These are phyloP conservation scores for Linanthus parryae DNA, from an alignment of 148 eudicot genomes.

Conservation along the genomic window DNA sequence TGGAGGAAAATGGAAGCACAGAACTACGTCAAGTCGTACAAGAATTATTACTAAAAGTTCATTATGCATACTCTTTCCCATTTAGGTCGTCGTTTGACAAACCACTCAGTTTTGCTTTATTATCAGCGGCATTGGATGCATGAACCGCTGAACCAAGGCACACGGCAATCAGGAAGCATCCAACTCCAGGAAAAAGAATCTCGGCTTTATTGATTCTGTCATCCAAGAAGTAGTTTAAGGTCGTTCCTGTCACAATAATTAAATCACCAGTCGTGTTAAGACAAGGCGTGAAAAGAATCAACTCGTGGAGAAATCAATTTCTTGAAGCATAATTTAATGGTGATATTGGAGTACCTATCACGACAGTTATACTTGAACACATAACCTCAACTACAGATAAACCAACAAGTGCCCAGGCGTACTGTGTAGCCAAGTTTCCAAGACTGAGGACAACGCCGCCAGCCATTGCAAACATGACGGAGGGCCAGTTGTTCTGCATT, in stretches of 20 bases:
- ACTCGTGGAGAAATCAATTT: too few relatives aligned
- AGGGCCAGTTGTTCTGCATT: conserved; percentile 75
- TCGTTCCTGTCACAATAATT: conserved; percentile 52
- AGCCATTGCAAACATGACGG: conserved; percentile 70
- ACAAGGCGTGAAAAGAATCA: too few relatives aligned
- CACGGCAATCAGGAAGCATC: conserved; percentile 76
- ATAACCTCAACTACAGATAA: conserved; percentile 74
- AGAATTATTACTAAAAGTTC: too few relatives aligned
- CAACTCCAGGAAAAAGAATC: conserved; percentile 86
- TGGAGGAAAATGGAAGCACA: too few relatives aligned
- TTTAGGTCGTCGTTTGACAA: conserved; percentile 21
- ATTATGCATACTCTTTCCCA: conserved; percentile 46
- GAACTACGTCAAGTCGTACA: too few relatives aligned
- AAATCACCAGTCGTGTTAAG: too few relatives aligned
- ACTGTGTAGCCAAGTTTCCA: conserved; percentile 75
- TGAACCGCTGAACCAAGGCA: conserved; percentile 73
- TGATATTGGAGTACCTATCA: conserved; percentile 46
- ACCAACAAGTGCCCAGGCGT: conserved; percentile 89
- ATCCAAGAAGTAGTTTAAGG: conserved; percentile 82
- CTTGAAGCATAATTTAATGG: too few relatives aligned
- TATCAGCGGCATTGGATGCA: conserved; percentile 57
- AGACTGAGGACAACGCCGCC: conserved; percentile 81
- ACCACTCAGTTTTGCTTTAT: conserved; percentile 42
- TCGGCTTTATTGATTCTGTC: conserved; percentile 73
- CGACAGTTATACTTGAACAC: conserved; percentile 72